Conservation (phyloP, 2,329 filamentous ascomycete species). For the Botrytis tulipae region DNA sequence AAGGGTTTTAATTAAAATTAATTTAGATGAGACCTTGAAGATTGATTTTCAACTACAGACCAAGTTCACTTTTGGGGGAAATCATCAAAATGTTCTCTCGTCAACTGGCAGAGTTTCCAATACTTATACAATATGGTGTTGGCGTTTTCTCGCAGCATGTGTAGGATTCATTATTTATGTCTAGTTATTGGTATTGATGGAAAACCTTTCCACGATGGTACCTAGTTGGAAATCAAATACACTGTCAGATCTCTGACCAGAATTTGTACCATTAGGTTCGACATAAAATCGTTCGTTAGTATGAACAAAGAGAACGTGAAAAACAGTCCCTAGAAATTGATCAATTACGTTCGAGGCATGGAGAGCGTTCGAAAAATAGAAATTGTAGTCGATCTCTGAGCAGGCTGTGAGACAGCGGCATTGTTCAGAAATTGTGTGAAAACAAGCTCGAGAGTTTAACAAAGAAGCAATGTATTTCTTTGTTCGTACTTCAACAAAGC, state of each 20-base stretch:
- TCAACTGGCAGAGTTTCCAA: no score
- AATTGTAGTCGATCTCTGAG: not conserved
- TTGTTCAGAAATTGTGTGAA: not conserved
- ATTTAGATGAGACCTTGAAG: not conserved
- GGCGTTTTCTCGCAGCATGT: not conserved
- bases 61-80: not conserved
- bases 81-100: not conserved
- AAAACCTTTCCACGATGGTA: not conserved
- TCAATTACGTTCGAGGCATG: no score
- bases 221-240: not conserved
- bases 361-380: not conserved
- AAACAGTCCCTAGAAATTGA: not conserved
- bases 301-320: no score
- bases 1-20: not conserved
- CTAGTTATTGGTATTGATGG: no score
- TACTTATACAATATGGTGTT: not conserved
- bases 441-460: not conserved
- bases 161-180: not conserved
- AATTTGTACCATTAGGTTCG: not conserved
- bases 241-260: not conserved
- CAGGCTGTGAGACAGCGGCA: not conserved
- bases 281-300: no score
- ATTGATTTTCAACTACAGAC: not conserved
- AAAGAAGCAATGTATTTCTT: not conserved
- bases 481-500: not conserved